Percentiles rank a stretch among this genome's conserved stretches.
Evolutionary conservation across 352 stramenopile genomes (phyloP).

Genomic region (Pythium monospermum): DNA sequence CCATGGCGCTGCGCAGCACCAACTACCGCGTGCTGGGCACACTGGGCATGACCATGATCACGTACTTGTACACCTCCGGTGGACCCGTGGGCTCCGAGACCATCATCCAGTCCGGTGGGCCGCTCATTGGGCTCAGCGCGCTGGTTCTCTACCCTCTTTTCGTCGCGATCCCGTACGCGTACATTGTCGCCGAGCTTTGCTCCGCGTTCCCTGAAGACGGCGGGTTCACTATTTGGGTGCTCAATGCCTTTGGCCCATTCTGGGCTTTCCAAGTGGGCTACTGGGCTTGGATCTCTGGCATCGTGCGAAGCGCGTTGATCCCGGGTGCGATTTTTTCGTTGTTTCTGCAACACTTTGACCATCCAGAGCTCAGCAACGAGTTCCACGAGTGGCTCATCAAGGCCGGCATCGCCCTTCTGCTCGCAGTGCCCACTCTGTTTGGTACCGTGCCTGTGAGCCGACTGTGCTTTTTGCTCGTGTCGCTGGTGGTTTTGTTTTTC

Average conservation of each 20-base stretch:
- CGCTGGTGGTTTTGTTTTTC: constrained; percentile 75
- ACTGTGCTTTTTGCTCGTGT: constrained; percentile 25
- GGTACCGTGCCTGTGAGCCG: constrained; percentile 31
- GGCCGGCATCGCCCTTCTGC: constrained; percentile 20
- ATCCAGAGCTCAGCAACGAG: constrained; percentile 21
- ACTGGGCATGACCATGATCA: constrained; percentile 25
- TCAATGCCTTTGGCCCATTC: constrained; percentile 83
- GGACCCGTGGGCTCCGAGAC: constrained; percentile 24
- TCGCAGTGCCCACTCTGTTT: constrained; percentile 31
- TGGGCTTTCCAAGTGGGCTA: constrained; percentile 63
- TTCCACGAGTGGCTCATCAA: constrained; percentile 31
- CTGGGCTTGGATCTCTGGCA: constrained; percentile 69
- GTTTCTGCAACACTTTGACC: constrained; percentile 28
- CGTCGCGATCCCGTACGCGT: constrained; percentile 76
- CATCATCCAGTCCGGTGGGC: constrained; percentile 22
- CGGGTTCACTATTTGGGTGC: constrained; percentile 83
- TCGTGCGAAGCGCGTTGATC: constrained; percentile 31
- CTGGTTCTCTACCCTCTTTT: constrained; percentile 78
- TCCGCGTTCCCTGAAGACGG: constrained; percentile 75
- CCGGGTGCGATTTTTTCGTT: constrained; percentile 48
- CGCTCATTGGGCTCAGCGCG: constrained; percentile 61
- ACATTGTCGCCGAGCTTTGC: constrained; percentile 86
- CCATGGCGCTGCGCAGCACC: constrained; percentile 1
- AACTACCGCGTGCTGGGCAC: constrained; percentile 25
- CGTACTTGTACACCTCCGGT: constrained; percentile 25